Base-by-base conservation (phyloP, 176 grass and related monocot genomes). In the Oryza coarctata region DNA sequence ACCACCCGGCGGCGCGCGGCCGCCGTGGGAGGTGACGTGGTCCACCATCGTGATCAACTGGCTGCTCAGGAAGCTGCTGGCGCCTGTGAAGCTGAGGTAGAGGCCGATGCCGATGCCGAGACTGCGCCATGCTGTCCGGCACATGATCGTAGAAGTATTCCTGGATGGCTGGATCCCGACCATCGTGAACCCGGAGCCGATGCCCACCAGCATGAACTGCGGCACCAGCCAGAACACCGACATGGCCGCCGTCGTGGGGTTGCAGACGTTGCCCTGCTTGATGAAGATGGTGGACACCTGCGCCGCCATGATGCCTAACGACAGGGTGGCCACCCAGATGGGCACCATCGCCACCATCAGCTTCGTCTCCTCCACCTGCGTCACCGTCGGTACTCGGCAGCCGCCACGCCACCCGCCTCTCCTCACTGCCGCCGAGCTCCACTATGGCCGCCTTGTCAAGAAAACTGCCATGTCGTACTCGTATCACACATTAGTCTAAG, bases 121-220 rank as follows among this genome's bases (percentile, higher is more conserved):
- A 32, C 94, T 97, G 76, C 94, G 84, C n/a, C 94, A 97, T 97
- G 18, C 40, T 86, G 43, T 94, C 94, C 0, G 94, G 94, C 17
- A 94, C 89, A 85, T 97, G 94, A 12, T 89, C 87, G 77, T 97
- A 97, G 80, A 97, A 97, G 73, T 97, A 97, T 69, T 97, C 94
- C 68, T 97, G 94, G 6, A n/a, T n/a, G n/a, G n/a, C n/a, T n/a
- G 94, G 84, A n/a, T n/a, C 0, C 94, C 94, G 0, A 97, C 94
- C 8, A 97, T 50, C 15, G 92, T 82, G 76, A 97, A 94, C 23
- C 94, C 94, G 17, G 94, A 92, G 2, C 74, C 92, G 0, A 94
- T 69, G 1, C 92, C 94, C 64, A 94, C 70, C 13, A 97, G 83
- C 33, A 73, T 11, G 70, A 88, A 97, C 88, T 94, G 94, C 18